These are phyloP conservation scores for Atkinsonella hypoxylon DNA, from an alignment of 2,329 filamentous ascomycete species.

Conservation along the genomic window DNA sequence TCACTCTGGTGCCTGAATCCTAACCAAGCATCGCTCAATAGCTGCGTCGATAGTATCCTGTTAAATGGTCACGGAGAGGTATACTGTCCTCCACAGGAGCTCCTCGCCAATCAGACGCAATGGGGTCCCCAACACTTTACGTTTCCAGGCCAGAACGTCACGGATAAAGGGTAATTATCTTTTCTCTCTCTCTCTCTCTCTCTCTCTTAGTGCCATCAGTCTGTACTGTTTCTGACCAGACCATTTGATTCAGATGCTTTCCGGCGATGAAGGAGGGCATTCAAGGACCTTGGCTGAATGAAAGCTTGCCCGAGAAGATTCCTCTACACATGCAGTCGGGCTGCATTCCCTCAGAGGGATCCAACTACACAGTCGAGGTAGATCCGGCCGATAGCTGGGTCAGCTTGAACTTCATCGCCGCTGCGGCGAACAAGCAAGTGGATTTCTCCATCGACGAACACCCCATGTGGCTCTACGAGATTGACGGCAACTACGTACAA, in stretches of 20 bases:
- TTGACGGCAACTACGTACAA: slow-evolving; percentile 29
- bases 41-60: slow-evolving; percentile 5
- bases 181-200: background rate
- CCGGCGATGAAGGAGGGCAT: background rate
- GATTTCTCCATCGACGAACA: slow-evolving; percentile 29
- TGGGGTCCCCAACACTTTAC: too few species aligned
- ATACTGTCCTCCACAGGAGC: slow-evolving; percentile 1
- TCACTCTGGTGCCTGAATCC: too few species aligned
- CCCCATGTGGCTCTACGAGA: slow-evolving; percentile 29
- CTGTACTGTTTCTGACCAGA: too few species aligned
- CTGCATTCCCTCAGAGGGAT: background rate
- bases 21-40: background rate
- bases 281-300: slow-evolving; percentile 3
- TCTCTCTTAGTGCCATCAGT: too few species aligned
- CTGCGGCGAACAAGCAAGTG: slow-evolving; percentile 4
- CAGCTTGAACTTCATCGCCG: slow-evolving; percentile 6
- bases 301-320: background rate
- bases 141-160: background rate
- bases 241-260: slow-evolving; percentile 1
- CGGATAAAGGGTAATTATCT: slow-evolving; percentile 5
- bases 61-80: slow-evolving; percentile 6
- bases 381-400: slow-evolving; percentile 4
- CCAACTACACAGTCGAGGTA: slow-evolving; percentile 1
- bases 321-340: background rate
- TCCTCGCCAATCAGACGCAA: slow-evolving; percentile 1